Base-by-base conservation (phyloP, 2,329 filamentous ascomycete genomes). In the Penicillium sp. region DNA sequence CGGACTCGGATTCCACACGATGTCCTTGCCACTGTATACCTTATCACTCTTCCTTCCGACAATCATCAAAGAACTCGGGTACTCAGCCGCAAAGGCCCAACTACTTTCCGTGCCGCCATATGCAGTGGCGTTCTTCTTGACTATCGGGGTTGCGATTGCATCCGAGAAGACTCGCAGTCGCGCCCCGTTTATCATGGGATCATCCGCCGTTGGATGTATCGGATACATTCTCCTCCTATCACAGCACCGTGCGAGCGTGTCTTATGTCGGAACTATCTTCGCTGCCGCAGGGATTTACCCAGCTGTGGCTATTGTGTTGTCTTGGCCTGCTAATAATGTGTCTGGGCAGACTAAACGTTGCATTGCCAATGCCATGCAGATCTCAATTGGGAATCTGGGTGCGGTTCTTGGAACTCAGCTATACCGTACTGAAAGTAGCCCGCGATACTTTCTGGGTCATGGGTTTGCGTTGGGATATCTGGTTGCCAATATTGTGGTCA, bases 241-340 rank as follows among this genome's bases (percentile, higher is more conserved):
- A 29, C 81, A 81, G 57, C 68, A 71, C 0, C 76, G 78, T 1
- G 81, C 85, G 13, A 47, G 53, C 2, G 53, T 55, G 2, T 51
- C 48, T 35, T 55, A 55, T 10, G 34, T 55, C 4, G 53, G 53
- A 29, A 55, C 47, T 3, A 55, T 55, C 24, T 55, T 55, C 20
- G 53, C 53, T 11, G 53, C 53, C 16, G 53, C 53, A 37, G 48
- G 53, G 0, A 55, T 55, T n/a, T 55, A 55, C 31, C 53, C 53
- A 0, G 81, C 84, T 0, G 82, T 74, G 0, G 85, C 85, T 0
- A 79, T 89, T 2, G 82, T 85, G 0, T 76, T 90, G 0, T 85
- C 83, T 1, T 90, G 87, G 87, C 85, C 86, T 0, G 86, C 87
- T 2, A 88, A 88, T 69, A 89, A 90, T 56, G 85, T 90, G 0